Conservation (phyloP, 768 basidiomycete genomes). For the Mycena polygramma region DNA sequence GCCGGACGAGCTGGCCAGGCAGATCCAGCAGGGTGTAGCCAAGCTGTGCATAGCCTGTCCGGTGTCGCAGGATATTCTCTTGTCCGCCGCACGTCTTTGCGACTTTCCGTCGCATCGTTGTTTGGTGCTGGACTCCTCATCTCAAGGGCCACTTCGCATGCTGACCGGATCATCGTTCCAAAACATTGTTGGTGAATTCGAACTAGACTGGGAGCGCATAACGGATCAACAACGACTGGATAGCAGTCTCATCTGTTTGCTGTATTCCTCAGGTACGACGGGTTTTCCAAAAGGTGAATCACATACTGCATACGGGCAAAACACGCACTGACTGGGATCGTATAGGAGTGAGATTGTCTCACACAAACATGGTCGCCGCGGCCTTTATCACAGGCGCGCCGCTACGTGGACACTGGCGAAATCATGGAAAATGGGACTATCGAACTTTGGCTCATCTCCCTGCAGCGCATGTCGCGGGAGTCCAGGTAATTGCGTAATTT, state of each 20-base stretch:
- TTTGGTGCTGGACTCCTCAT: constrained; percentile 24
- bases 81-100: constrained; percentile 23
- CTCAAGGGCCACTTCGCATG: constrained; percentile 22
- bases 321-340: not conserved
- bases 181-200: constrained; percentile 25
- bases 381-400: not conserved
- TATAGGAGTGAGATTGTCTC: constrained; percentile 30
- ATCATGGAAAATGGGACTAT: constrained; percentile 22
- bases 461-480: constrained; percentile 30
- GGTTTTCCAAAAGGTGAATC: constrained; percentile 31
- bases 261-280: constrained; percentile 33
- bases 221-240: constrained; percentile 27
- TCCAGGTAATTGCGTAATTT: constrained; percentile 1
- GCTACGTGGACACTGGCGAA: constrained; percentile 21
- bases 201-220: constrained; percentile 32
- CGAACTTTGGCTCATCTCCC: constrained; percentile 32
- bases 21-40: constrained; percentile 27
- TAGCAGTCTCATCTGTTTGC: constrained; percentile 29
- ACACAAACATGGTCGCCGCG: constrained; percentile 27
- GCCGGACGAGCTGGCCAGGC: constrained; percentile 26
- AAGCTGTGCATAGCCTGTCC: constrained; percentile 33
- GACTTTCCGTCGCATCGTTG: constrained; percentile 28
- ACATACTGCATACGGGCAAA: no score
- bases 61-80: constrained; percentile 5
- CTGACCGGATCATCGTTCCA: constrained; percentile 19